phyloP scores from a whole-genome alignment of 495 filamentous ascomycete genomes.

The Neurospora sp. region DNA sequence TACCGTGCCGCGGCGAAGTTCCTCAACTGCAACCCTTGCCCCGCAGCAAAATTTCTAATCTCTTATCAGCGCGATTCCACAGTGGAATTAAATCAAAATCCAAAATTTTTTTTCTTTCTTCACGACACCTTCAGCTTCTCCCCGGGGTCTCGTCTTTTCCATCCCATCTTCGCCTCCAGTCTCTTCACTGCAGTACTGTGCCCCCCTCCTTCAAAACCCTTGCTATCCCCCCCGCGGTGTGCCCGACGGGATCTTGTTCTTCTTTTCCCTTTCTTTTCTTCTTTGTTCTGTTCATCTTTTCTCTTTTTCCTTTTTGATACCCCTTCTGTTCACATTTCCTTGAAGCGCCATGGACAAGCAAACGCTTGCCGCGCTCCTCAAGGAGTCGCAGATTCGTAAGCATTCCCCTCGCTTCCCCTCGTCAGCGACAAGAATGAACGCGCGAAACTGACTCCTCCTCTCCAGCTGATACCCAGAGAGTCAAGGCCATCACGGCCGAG shows the following conservation, averaged over 20 bases:
- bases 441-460: constrained; percentile 1
- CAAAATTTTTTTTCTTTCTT: constrained; percentile 10
- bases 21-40: not conserved
- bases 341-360: constrained; percentile 56
- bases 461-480: constrained; percentile 62
- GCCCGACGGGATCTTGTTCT: not conserved
- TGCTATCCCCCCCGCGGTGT: not conserved
- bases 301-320: constrained; percentile 18
- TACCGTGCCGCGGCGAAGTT: not conserved
- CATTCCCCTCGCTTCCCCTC: constrained; percentile 18
- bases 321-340: constrained; percentile 10
- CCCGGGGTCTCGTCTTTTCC: constrained; percentile 1
- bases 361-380: constrained; percentile 61
- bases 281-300: constrained; percentile 2
- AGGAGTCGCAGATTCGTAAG: constrained; percentile 67
- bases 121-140: constrained; percentile 4
- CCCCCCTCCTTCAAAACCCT: not conserved
- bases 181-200: constrained; percentile 5
- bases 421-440: constrained; percentile 4
- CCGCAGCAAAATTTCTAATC: constrained; percentile 12
- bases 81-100: constrained; percentile 18
- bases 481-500: constrained; percentile 83
- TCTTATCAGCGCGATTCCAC: constrained; percentile 19
- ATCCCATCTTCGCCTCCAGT: constrained; percentile 4
- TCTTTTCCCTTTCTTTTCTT: constrained; percentile 1